These are phyloP conservation scores for Mycena albidolilacea DNA, from an alignment of 768 basidiomycete species.

Conservation along the genomic window DNA sequence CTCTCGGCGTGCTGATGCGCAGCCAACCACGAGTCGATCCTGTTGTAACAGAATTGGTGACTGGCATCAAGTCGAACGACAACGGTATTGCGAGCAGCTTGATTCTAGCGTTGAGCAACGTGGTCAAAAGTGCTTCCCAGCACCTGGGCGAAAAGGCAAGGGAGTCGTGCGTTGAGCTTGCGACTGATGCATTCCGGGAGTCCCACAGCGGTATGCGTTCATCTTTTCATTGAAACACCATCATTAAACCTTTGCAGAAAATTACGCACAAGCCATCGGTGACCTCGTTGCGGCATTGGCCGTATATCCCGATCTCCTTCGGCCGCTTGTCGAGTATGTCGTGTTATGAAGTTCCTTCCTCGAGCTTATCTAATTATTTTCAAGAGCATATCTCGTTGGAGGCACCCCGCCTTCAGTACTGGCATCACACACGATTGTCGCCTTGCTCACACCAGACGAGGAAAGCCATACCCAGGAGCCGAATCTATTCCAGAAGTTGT, in stretches of 20 bases:
- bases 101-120: constrained; percentile 81
- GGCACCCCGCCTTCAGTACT: constrained; percentile 79
- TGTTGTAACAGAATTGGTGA: constrained; percentile 90
- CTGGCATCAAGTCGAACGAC: constrained; percentile 69
- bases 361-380: constrained; percentile 25
- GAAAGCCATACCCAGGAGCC: constrained; percentile 54
- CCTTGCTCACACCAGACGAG: constrained; percentile 67
- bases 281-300: constrained; percentile 75
- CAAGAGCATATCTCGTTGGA: constrained; percentile 72
- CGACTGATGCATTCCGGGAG: constrained; percentile 85
- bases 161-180: constrained; percentile 81
- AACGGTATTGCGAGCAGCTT: constrained; percentile 84
- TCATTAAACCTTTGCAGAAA: constrained; percentile 59
- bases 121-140: constrained; percentile 76
- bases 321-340: constrained; percentile 77
- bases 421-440: constrained; percentile 72
- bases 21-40: constrained; percentile 94
- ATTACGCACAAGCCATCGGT: constrained; percentile 77
- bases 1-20: constrained; percentile 91
- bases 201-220: constrained; percentile 70
- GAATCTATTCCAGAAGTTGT: constrained; percentile 77
- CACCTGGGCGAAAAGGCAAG: constrained; percentile 85
- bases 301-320: constrained; percentile 72
- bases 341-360: not conserved
- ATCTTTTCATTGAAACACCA: not conserved